Base-by-base conservation (phyloP, 169 alveolate species). In the Plasmodium knowlesi region DNA sequence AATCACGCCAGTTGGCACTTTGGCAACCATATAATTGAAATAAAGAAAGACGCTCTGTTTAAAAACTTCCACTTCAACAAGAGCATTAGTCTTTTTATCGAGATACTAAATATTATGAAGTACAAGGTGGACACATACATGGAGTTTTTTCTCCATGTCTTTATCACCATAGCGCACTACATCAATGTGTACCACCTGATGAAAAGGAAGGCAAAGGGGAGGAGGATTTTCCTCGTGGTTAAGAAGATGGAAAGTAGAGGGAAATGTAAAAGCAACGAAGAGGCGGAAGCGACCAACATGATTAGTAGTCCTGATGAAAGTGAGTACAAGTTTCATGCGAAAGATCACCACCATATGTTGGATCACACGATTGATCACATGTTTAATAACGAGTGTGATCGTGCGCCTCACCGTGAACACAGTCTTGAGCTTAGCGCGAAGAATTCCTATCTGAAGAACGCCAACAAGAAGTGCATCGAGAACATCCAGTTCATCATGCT, bases 401-500 rank as follows among this genome's bases (percentile, higher is more conserved):
- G n/a, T 41, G 61, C 46, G 30, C 3, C 53, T 25, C 30, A 25
- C 50, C 10, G 16, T 2, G 74, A 80, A 80, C 5, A n/a, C 25
- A 0, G 9, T 43, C 12, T 80, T 2, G 84, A 89, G 16, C 50
- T 81, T 2, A 89, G n/a, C 19, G 54, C n/a, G n/a, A 50, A 81
- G 74, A 50, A 28, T 37, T 46, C 72, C 32, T 81, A 41, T 19
- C 54, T 88, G 70, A 88, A 57, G 57, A 88, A 88, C 82, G 82
- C 82, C 19, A 74, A 88, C 71, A 88, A 88, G 73, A 88, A 79
- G 46, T 88, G 94, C 32, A 79, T 88, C 10, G 94, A 88, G 82
- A 10, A 28, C 73, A 91, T 81, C 25, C 91, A 81, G 57, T 91
- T 82, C 30, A 91, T 91, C 43, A 81, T 91, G 92, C 57, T 22